These are phyloP conservation scores for Stephanocyclus meneghinianus DNA, from an alignment of 352 stramenopile species.

Conservation along the genomic window DNA sequence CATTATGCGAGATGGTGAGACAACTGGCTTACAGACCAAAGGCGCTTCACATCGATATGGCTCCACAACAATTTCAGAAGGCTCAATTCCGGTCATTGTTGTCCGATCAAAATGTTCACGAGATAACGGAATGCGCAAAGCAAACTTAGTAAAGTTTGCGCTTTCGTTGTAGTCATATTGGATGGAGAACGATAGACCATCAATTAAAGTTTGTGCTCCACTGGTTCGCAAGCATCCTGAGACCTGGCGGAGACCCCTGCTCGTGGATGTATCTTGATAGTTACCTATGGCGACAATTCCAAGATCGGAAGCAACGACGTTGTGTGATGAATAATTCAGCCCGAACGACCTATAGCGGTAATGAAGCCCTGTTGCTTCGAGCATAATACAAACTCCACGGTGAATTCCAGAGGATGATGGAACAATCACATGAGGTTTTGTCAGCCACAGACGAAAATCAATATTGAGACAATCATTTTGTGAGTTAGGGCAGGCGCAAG, in stretches of 20 bases:
- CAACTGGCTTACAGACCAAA: slow-evolving; percentile 70
- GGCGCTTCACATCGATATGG: slow-evolving; percentile 60
- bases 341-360: slow-evolving; percentile 76
- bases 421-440: slow-evolving; percentile 49
- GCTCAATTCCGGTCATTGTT: slow-evolving; percentile 62
- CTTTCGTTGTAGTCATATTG: slow-evolving; percentile 70
- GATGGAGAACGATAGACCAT: slow-evolving; percentile 78
- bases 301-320: slow-evolving; percentile 67
- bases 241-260: slow-evolving; percentile 53
- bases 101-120: slow-evolving; percentile 45
- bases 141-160: slow-evolving; percentile 72
- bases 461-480: slow-evolving; percentile 62
- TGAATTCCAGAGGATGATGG: slow-evolving; percentile 30
- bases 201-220: slow-evolving; percentile 66
- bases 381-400: slow-evolving; percentile 43
- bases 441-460: slow-evolving; percentile 79
- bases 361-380: slow-evolving; percentile 62
- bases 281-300: slow-evolving; percentile 61
- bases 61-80: slow-evolving; percentile 57
- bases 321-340: slow-evolving; percentile 67
- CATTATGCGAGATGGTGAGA: slow-evolving; percentile 46
- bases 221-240: slow-evolving; percentile 51
- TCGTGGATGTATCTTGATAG: slow-evolving; percentile 50
- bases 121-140: slow-evolving; percentile 65
- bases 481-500: slow-evolving; percentile 23